A percentile compares a stretch with the other conserved stretches of the same genome.
phyloP scores from a whole-genome alignment of 2,329 filamentous ascomycete species.

The Epichloe hybrida region DNA sequence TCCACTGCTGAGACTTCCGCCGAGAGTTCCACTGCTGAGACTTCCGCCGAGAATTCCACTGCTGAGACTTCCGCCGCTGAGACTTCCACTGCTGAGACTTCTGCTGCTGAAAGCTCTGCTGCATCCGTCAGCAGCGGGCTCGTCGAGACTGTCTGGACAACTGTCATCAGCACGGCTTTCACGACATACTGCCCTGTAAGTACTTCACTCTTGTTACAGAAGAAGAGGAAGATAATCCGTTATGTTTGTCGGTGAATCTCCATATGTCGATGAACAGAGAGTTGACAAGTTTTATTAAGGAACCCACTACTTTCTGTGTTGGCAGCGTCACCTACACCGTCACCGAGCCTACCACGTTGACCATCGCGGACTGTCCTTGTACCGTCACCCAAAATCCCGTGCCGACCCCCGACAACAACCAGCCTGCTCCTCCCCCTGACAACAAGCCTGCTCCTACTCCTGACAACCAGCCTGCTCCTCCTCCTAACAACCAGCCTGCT shows the following conservation, averaged over 20 bases:
- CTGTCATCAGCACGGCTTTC: constrained; percentile 24
- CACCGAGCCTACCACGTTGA: constrained; percentile 27
- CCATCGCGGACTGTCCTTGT: constrained; percentile 35
- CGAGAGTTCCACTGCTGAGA: background rate
- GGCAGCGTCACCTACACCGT: constrained; percentile 31
- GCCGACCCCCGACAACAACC: background rate
- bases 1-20: background rate
- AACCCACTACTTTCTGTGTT: constrained; percentile 22
- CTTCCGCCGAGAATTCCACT: too few species aligned
- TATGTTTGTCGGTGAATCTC: too few species aligned
- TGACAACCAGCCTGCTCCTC: background rate
- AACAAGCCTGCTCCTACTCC: constrained; percentile 1
- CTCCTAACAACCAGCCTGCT: constrained; percentile 1
- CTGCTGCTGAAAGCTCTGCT: background rate
- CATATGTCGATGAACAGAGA: background rate
- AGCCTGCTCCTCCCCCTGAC: background rate
- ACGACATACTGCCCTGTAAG: constrained; percentile 31
- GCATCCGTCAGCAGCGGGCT: background rate
- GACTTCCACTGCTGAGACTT: background rate
- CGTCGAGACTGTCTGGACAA: constrained; percentile 16
- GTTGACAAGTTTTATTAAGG: constrained; percentile 7
- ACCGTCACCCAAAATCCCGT: constrained; percentile 20
- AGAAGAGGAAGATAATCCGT: too few species aligned
- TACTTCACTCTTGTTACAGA: background rate
- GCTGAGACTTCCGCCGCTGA: background rate